These are phyloP conservation scores for Mikania micrantha DNA, from an alignment of 129 eudicot genomes.

Conservation along the genomic window DNA sequence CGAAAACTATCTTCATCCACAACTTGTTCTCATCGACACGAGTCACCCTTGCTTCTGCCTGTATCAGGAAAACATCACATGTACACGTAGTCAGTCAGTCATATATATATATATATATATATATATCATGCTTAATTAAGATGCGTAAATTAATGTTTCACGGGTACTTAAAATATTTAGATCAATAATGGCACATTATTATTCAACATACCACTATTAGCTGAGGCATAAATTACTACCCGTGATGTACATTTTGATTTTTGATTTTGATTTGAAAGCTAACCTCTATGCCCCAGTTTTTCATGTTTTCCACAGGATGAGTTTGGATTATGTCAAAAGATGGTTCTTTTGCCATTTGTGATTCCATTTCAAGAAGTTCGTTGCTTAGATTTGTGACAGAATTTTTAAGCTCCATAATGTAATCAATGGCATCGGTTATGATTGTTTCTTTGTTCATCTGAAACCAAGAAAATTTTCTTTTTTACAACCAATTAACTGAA, in stretches of 20 bases:
- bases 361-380: constrained; percentile 51
- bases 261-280: not conserved
- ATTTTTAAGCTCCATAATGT: constrained; percentile 52
- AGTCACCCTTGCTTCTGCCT: constrained; percentile 56
- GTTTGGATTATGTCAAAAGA: constrained; percentile 15
- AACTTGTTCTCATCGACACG: constrained; percentile 48
- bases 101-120: too few species aligned
- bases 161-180: not conserved
- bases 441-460: constrained; percentile 71
- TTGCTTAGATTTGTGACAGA: constrained; percentile 39
- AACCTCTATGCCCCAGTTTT: constrained; percentile 57
- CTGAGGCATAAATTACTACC: not conserved
- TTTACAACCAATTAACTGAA: not conserved
- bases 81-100: not conserved
- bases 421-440: constrained; percentile 65
- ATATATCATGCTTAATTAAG: too few species aligned
- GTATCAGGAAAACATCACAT: not conserved
- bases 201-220: not conserved
- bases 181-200: not conserved
- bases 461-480: constrained; percentile 3
- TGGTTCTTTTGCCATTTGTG: constrained; percentile 30
- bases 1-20: constrained; percentile 54
- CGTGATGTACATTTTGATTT: not conserved
- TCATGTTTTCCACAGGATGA: constrained; percentile 41
- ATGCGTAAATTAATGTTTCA: not conserved